Evolutionary conservation across 352 stramenopile species (phyloP).

Genomic region (Phytophthora ramorum): DNA sequence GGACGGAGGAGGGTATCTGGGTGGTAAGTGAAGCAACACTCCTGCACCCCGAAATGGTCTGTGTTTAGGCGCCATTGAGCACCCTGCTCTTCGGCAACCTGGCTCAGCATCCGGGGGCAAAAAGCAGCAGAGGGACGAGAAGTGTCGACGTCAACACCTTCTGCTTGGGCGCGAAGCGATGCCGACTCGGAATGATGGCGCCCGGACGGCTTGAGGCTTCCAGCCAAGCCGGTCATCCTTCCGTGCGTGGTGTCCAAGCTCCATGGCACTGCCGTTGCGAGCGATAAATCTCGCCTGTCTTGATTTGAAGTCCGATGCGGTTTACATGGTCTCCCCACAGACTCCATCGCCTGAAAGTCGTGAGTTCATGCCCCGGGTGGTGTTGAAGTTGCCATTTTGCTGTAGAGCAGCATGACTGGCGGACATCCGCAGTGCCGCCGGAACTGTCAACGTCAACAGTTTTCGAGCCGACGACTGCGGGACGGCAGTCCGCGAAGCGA

Average conservation of each 20-base stretch:
- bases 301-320: slow-evolving; percentile 28
- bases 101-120: too few relatives aligned
- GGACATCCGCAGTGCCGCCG: slow-evolving; percentile 16
- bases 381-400: slow-evolving; percentile 25
- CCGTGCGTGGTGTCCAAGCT: background rate
- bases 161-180: slow-evolving; percentile 14
- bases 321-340: slow-evolving; percentile 10
- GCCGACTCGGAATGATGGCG: slow-evolving; percentile 18
- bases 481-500: slow-evolving; percentile 16
- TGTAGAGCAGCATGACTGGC: background rate
- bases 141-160: slow-evolving; percentile 37
- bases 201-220: background rate
- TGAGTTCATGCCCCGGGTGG: background rate
- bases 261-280: slow-evolving; percentile 2
- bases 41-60: too few relatives aligned
- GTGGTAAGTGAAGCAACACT: too few relatives aligned
- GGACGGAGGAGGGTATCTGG: too few relatives aligned
- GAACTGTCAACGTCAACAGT: slow-evolving; percentile 46
- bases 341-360: background rate
- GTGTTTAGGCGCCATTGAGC: too few relatives aligned
- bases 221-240: background rate
- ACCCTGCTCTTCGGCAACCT: too few relatives aligned
- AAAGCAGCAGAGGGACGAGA: too few relatives aligned
- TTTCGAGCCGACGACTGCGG: slow-evolving; percentile 29
- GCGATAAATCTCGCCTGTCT: background rate